Conservation (phyloP, 2,329 filamentous ascomycete species). For the Gnomoniopsis smithogilvyi region DNA sequence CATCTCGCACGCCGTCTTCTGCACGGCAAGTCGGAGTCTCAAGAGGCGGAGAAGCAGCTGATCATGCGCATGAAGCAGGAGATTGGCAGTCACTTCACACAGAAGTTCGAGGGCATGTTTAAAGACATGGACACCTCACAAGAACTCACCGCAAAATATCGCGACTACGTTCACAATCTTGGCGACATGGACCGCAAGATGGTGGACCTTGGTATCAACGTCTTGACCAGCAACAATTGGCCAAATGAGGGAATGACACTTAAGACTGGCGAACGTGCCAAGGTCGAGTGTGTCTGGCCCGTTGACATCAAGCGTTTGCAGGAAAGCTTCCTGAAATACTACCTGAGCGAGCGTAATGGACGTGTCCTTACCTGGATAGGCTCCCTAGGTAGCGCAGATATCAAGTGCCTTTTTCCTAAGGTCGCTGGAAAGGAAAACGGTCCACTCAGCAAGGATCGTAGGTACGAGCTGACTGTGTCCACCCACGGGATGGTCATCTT, state of each 20-base stretch:
- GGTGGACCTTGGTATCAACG: conserved; percentile 77
- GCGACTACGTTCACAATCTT: conserved; percentile 57
- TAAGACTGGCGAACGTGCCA: conserved; percentile 39
- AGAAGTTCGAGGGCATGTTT: conserved; percentile 96
- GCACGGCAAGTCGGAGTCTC: conserved; percentile 84
- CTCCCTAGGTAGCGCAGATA: conserved; percentile 73
- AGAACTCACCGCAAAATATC: conserved; percentile 77
- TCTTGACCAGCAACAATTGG: conserved; percentile 94
- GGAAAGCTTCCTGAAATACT: conserved; percentile 84
- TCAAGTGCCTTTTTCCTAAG: conserved; percentile 74
- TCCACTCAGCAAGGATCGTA: conserved; percentile 58
- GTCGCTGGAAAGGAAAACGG: conserved; percentile 67
- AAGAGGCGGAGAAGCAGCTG: conserved; percentile 92
- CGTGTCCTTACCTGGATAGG: conserved; percentile 81
- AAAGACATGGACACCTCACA: conserved; percentile 88
- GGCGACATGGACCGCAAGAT: conserved; percentile 54
- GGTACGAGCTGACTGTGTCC: conserved; percentile 87
- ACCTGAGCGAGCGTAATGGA: conserved; percentile 82
- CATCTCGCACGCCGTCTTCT: conserved; percentile 85
- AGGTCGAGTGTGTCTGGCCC: conserved; percentile 67
- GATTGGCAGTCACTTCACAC: conserved; percentile 88
- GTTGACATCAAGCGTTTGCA: conserved; percentile 70
- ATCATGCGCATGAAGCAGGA: conserved; percentile 97
- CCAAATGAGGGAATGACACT: conserved; percentile 75
- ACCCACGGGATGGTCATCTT: conserved; percentile 92